Conservation (phyloP, 1,284 basidiomycete genomes). For the Gymnopus androsaceus region DNA sequence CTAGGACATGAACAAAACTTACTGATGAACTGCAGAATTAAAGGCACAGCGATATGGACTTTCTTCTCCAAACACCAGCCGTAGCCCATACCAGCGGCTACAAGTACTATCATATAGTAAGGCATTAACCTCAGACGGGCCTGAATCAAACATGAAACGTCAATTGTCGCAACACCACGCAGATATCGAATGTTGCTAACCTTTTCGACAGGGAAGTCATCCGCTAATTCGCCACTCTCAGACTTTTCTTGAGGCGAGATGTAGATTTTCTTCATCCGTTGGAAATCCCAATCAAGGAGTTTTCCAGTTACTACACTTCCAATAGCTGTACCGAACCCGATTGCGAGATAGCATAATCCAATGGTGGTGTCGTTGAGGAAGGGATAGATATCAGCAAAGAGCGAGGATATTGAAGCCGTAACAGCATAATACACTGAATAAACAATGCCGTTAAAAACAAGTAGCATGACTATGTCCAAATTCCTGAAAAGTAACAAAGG, state of each 20-base stretch:
- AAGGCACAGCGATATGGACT: conserved; percentile 55
- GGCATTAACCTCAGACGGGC: conserved; percentile 52
- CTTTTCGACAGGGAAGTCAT: conserved; percentile 57
- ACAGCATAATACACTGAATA: conserved; percentile 69
- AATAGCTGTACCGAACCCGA: conserved; percentile 56
- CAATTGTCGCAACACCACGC: neutral
- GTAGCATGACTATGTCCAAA: conserved; percentile 59
- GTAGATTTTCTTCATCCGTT: conserved; percentile 34
- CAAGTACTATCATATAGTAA: conserved; percentile 41
- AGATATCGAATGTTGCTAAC: conserved; percentile 20
- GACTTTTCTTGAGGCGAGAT: neutral
- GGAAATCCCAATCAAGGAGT: conserved; percentile 62
- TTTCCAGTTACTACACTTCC: conserved; percentile 52
- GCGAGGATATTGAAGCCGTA: conserved; percentile 42
- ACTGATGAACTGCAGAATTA: conserved; percentile 62
- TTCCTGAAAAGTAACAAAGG: conserved; percentile 63
- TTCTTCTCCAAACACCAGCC: conserved; percentile 62
- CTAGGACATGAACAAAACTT: conserved; percentile 26
- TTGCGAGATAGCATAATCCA: conserved; percentile 25
- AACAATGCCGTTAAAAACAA: conserved; percentile 59
- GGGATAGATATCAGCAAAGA: conserved; percentile 5
- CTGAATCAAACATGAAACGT: conserved; percentile 13
- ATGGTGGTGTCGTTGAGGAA: conserved; percentile 7
- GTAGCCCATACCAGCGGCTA: conserved; percentile 52
- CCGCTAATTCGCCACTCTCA: conserved; percentile 30